A percentile compares a stretch with the other conserved stretches of the same genome.
Evolutionary conservation across 495 filamentous ascomycete species (phyloP).

Genomic region (Chaetomium cochliodes): DNA sequence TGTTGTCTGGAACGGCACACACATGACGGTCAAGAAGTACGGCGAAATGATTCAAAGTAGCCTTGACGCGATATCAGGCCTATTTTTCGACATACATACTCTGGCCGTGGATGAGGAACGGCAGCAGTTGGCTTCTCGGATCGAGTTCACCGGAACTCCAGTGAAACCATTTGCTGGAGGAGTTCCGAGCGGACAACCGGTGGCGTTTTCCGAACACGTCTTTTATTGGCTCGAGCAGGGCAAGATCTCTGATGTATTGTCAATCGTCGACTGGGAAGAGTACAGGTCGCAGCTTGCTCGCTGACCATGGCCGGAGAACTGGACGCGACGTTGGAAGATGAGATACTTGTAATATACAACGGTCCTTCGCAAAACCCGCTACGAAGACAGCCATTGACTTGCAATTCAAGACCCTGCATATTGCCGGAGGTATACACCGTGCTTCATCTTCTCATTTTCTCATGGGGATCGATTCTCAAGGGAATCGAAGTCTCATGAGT

Average conservation of each 20-base stretch:
- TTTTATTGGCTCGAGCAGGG: slow-evolving; percentile 39
- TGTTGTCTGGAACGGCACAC: slow-evolving; percentile 31
- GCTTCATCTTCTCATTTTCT: no score
- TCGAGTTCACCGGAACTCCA: slow-evolving; percentile 36
- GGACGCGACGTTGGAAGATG: neutral
- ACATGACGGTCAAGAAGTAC: slow-evolving; percentile 30
- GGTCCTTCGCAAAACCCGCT: slow-evolving; percentile 34
- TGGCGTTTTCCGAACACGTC: slow-evolving; percentile 36
- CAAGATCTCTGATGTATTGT: slow-evolving; percentile 38
- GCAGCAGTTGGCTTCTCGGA: slow-evolving; percentile 32
- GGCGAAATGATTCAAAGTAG: slow-evolving; percentile 31
- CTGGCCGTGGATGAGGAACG: slow-evolving; percentile 30
- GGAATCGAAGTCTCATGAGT: no score
- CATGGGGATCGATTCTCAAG: no score
- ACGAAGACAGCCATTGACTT: slow-evolving; percentile 34
- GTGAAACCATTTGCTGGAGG: slow-evolving; percentile 26
- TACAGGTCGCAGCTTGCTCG: slow-evolving; percentile 27
- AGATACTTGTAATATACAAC: slow-evolving; percentile 26
- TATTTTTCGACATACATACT: slow-evolving; percentile 28
- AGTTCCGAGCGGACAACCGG: slow-evolving; percentile 26
- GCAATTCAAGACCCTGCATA: slow-evolving; percentile 33
- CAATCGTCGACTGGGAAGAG: slow-evolving; percentile 36
- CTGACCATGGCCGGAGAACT: neutral
- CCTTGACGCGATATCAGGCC: slow-evolving; percentile 31
- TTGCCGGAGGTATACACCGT: no score